Conservation (phyloP, 2,329 filamentous ascomycete genomes). For the Trichoderma simmonsii region DNA sequence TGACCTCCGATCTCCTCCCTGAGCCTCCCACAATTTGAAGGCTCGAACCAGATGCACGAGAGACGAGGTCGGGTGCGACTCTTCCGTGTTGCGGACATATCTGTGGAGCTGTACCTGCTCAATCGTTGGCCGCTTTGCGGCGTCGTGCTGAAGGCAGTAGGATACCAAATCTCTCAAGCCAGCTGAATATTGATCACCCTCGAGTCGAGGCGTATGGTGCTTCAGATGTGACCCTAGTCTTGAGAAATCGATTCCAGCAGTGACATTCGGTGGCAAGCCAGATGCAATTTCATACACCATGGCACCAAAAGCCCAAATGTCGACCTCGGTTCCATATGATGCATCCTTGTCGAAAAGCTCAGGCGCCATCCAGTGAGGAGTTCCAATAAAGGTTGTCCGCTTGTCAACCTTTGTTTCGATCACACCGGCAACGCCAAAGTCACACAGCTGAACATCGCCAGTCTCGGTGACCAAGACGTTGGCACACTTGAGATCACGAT, state of each 20-base stretch:
- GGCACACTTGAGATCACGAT: slow-evolving; percentile 70
- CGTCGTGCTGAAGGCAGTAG: slow-evolving; percentile 69
- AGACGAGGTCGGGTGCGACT: slow-evolving; percentile 60
- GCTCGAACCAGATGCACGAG: slow-evolving; percentile 66
- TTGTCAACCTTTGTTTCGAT: slow-evolving; percentile 75
- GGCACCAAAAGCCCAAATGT: slow-evolving; percentile 83
- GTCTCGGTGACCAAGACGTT: slow-evolving; percentile 78
- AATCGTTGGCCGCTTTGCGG: slow-evolving; percentile 65
- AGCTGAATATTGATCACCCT: slow-evolving; percentile 68
- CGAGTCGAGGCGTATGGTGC: slow-evolving; percentile 62
- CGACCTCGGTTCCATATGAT: slow-evolving; percentile 68
- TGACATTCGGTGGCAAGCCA: slow-evolving; percentile 68
- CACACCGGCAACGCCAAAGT: slow-evolving; percentile 79
- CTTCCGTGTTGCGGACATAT: slow-evolving; percentile 62
- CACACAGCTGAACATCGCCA: slow-evolving; percentile 75
- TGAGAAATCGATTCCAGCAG: slow-evolving; percentile 46
- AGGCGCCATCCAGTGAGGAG: slow-evolving; percentile 82
- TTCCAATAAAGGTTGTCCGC: slow-evolving; percentile 76
- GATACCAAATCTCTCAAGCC: slow-evolving; percentile 67
- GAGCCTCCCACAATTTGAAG: slow-evolving; percentile 72
- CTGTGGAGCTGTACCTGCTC: slow-evolving; percentile 66
- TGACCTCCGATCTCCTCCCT: slow-evolving; percentile 67
- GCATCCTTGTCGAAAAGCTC: slow-evolving; percentile 66
- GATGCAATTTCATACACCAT: slow-evolving; percentile 80
- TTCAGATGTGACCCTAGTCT: slow-evolving; percentile 57